Conservation (phyloP, 495 filamentous ascomycete genomes). For the Penicillium mononematosum region DNA sequence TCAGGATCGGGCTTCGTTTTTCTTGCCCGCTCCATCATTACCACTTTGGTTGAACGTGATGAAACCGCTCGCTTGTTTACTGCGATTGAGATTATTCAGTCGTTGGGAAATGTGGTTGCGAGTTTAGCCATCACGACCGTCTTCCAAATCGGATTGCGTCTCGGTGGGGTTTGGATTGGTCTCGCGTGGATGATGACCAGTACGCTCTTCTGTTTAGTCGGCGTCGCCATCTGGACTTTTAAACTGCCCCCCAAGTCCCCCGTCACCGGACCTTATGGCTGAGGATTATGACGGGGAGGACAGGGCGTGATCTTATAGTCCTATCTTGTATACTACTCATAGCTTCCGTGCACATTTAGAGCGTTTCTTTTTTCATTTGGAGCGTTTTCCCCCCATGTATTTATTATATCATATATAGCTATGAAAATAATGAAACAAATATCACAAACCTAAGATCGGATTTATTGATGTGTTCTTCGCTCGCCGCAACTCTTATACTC, state of each 20-base stretch:
- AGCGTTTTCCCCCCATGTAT: background rate
- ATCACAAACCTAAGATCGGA: background rate
- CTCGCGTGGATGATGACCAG: conserved; percentile 55
- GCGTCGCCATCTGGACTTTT: conserved; percentile 40
- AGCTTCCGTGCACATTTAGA: conserved; percentile 1
- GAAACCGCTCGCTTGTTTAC: conserved; percentile 58
- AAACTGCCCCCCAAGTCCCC: conserved; percentile 32
- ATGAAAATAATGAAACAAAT: background rate
- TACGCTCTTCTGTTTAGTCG: conserved; percentile 40
- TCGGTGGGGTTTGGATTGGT: conserved; percentile 53
- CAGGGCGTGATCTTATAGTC: conserved; percentile 11
- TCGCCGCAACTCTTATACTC: background rate
- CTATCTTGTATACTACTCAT: conserved; percentile 22
- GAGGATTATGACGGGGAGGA: conserved; percentile 25
- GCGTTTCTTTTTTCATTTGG: conserved; percentile 1
- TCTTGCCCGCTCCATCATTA: conserved; percentile 50
- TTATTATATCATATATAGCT: conserved; percentile 1
- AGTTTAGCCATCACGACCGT: conserved; percentile 52
- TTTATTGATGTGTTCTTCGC: background rate
- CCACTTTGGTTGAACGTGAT: conserved; percentile 50
- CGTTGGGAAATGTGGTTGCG: conserved; percentile 52
- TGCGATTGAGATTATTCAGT: conserved; percentile 56
- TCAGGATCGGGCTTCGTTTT: conserved; percentile 50
- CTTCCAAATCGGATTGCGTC: conserved; percentile 50
- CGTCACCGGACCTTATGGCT: conserved; percentile 25